Evolutionary conservation across 371 early-diverging fungal genomes (phyloP), one percentile per base, ranked within the genome.

Genomic region (Mortierella sp.): DNA sequence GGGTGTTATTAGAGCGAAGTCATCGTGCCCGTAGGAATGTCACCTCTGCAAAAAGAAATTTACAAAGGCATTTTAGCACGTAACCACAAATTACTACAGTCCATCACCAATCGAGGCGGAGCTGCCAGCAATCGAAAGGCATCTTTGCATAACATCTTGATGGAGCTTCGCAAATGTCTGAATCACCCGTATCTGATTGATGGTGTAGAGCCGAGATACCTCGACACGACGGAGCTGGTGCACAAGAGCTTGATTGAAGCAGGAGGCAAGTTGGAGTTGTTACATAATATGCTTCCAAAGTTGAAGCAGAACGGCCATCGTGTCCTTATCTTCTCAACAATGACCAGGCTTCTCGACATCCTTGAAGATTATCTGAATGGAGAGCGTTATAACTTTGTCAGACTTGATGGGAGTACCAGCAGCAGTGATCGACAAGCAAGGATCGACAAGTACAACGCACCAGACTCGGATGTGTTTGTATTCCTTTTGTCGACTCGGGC

Each of bases 271-370:
- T 85, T 98, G 82, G 89, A 89, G n/a, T 70, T 94, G 62, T 89
- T 97, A 55, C 96, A 97, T 76, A 96, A 96, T 76, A 87, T 98
- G n/a, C 84, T 99, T 19, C 85, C 83, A 9, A 94, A 94, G 71
- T 77, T 98, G 64, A 90, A 92, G 78, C 88, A 86, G 45, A 90
- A 91, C 10, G 96, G 95, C 12, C 96, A 97, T 78, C 93, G 95
- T 72, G 97, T 98, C 10, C 86, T 99, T 37, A 96, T 99, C 51
- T 99, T 98, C 84, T 96, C 96, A n/a, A 98, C 97, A 76, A 96
- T 98, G 91, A 95, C 96, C 3, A 83, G 86, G 63, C 80, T 88
- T 66, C 54, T 98, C 68, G 98, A 98, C 75, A 90, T 99, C 47
- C 87, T 98, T 57, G 94, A 94, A 58, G 98, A 97, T 75, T 97